Evolutionary conservation across 805 yeast genomes (phyloP), one percentile per base, ranked within the genome.

Genomic region (Wickerhamiella qilinensis): DNA sequence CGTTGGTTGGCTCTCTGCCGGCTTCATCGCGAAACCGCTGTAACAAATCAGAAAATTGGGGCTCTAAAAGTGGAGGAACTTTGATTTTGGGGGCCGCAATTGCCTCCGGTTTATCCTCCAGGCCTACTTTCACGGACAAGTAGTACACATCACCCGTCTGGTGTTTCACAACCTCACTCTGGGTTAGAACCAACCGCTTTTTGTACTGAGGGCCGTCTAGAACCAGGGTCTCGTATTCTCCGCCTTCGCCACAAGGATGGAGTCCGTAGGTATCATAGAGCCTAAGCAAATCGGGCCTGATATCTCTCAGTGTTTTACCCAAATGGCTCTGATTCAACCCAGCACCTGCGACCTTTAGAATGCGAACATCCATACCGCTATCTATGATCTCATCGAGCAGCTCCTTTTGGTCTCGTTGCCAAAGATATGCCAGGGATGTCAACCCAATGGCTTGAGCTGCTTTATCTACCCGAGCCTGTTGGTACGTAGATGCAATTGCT

Each of bases 231-330:
- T 91, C 99, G 57, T 84, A 91, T 57, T 91, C 99, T 1, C 99
- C 99, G 25, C 99, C 99, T 63, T 91, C 99, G 12, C 99, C 99
- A 61, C 98, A 91, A 0, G 91, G 75, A 55, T 88, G 95, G 12
- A 86, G 81, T 2, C 86, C 93, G 58, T 72, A 86, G 56, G 63
- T 59, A 8, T 54, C 43, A 54, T 85, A 78, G 43, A 86, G 60
- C 11, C 38, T 40, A 4, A 50, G 45, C 53, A 91, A 56, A 0
- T 62, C 67, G 1, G 83, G 79, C 39, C 68, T 69, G 45, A 78
- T 62, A 43, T 80, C 69, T 3, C 65, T 69, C 32, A 91, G 61
- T 2, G 76, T 61, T 54, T 70, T 68, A 2, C 93, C 93, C 43
- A 91, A 60, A 57, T 85, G 81, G 1, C 52, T 53, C 14, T 68